phyloP scores from a whole-genome alignment of 371 early-diverging fungal genomes.

The Mortierella sp. region DNA sequence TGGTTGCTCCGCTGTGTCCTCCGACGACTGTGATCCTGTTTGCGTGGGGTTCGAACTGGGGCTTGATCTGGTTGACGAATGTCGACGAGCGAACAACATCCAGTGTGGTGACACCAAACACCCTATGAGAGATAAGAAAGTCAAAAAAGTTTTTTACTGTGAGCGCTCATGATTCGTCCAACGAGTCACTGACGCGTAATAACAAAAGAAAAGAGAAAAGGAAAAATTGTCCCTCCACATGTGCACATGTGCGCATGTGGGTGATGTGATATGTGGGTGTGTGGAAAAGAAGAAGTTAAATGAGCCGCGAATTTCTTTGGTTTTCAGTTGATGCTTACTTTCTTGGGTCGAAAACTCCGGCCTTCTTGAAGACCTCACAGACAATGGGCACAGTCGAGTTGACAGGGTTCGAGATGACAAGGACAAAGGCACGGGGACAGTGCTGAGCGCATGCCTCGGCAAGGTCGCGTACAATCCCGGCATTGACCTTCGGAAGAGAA shows the following conservation, averaged over 20 bases:
- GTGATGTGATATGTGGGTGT: background rate
- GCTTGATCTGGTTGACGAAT: constrained; percentile 76
- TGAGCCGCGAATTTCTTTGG: background rate
- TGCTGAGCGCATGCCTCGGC: constrained; percentile 83
- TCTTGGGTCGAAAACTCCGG: constrained; percentile 83
- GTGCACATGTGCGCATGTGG: background rate
- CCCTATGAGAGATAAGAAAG: constrained; percentile 66
- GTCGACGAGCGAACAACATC: constrained; percentile 92
- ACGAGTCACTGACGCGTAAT: background rate
- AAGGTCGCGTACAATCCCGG: constrained; percentile 87
- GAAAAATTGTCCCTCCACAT: background rate
- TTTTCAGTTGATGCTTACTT: constrained; percentile 36
- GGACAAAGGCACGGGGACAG: constrained; percentile 84
- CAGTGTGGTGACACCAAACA: constrained; percentile 94
- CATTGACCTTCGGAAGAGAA: constrained; percentile 71
- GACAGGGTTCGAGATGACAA: constrained; percentile 93
- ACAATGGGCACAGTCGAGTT: constrained; percentile 94
- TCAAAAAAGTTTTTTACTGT: background rate
- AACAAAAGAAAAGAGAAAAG: background rate
- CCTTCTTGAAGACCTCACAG: constrained; percentile 85
- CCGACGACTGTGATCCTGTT: constrained; percentile 89
- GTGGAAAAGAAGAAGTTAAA: background rate
- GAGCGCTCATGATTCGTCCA: background rate
- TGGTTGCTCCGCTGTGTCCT: constrained; percentile 94
- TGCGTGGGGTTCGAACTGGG: constrained; percentile 59